These are phyloP conservation scores for Fragaria nilgerrensis DNA, from an alignment of 306 rosid species.

Conservation along the genomic window DNA sequence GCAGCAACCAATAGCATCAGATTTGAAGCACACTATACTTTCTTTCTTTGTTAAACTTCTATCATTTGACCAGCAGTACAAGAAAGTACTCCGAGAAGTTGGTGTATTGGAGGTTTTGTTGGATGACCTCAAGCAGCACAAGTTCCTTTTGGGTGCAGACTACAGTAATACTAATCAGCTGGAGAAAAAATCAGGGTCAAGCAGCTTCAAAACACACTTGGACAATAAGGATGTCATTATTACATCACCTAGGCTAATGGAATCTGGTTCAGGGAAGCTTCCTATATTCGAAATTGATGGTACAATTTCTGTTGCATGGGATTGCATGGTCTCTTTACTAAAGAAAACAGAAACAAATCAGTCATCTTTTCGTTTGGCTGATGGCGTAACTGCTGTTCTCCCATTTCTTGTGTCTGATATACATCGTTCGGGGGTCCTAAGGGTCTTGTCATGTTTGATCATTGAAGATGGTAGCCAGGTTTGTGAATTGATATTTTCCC, in stretches of 20 bases:
- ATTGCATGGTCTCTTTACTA: constrained; percentile 83
- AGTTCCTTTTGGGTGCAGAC: constrained; percentile 62
- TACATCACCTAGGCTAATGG: constrained; percentile 76
- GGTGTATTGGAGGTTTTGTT: constrained; percentile 94
- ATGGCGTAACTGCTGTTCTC: constrained; percentile 71
- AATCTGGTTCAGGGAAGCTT: constrained; percentile 77
- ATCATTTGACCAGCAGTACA: constrained; percentile 97
- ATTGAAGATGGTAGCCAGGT: constrained; percentile 94
- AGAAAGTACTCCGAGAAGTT: constrained; percentile 98
- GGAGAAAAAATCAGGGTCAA: constrained; percentile 64
- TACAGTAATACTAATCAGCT: constrained; percentile 43
- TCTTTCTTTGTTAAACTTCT: constrained; percentile 91
- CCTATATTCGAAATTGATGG: constrained; percentile 83
- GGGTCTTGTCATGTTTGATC: constrained; percentile 81
- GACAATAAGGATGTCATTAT: constrained; percentile 77
- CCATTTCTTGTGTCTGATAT: constrained; percentile 81
- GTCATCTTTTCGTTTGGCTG: constrained; percentile 77
- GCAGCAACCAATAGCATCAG: constrained; percentile 95
- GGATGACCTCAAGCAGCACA: constrained; percentile 91
- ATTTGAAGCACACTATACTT: constrained; percentile 81
- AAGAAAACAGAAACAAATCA: constrained; percentile 95
- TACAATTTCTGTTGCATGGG: constrained; percentile 90
- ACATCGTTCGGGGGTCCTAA: constrained; percentile 88
- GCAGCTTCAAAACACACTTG: constrained; percentile 73
- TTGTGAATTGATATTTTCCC: constrained; percentile 19